Conservation (phyloP, 306 rosid species). For the Quercus suber region DNA sequence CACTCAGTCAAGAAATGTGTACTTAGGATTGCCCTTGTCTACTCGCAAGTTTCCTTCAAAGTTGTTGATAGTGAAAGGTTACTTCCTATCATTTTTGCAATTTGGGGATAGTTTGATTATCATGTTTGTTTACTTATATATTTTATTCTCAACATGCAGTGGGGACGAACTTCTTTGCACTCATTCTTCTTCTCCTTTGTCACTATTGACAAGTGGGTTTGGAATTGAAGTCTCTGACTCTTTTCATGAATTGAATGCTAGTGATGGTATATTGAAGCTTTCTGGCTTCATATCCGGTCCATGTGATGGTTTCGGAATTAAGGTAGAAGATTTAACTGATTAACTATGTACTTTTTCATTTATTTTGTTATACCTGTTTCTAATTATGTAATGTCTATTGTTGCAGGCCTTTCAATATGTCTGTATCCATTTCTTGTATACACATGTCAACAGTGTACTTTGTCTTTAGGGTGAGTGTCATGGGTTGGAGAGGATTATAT, state of each 20-base stretch:
- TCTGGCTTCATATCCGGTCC: constrained; percentile 78
- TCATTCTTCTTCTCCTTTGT: constrained; percentile 66
- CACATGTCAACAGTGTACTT: constrained; percentile 28
- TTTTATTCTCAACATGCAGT: constrained; percentile 36
- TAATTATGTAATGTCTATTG: neutral
- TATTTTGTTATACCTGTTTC: neutral
- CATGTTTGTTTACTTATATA: constrained; percentile 26
- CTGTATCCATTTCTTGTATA: constrained; percentile 73
- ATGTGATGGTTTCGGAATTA: constrained; percentile 40
- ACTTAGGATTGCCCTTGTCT: constrained; percentile 59
- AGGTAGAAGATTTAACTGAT: constrained; percentile 49
- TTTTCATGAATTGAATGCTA: constrained; percentile 51
- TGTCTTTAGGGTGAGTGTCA: constrained; percentile 24
- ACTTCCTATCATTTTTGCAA: constrained; percentile 19
- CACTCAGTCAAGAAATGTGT: constrained; percentile 77
- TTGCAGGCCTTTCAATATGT: constrained; percentile 87
- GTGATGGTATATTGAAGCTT: constrained; percentile 56
- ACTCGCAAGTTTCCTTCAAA: constrained; percentile 61
- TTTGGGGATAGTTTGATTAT: constrained; percentile 16
- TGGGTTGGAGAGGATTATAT: constrained; percentile 28
- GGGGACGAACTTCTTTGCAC: constrained; percentile 73
- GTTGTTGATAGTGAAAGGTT: constrained; percentile 80
- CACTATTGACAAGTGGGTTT: constrained; percentile 63
- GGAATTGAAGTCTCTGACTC: constrained; percentile 58
- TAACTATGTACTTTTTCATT: constrained; percentile 22